These are phyloP conservation scores for Fusarium nygamai DNA, from an alignment of 2,329 filamentous ascomycete species.

Conservation along the genomic window DNA sequence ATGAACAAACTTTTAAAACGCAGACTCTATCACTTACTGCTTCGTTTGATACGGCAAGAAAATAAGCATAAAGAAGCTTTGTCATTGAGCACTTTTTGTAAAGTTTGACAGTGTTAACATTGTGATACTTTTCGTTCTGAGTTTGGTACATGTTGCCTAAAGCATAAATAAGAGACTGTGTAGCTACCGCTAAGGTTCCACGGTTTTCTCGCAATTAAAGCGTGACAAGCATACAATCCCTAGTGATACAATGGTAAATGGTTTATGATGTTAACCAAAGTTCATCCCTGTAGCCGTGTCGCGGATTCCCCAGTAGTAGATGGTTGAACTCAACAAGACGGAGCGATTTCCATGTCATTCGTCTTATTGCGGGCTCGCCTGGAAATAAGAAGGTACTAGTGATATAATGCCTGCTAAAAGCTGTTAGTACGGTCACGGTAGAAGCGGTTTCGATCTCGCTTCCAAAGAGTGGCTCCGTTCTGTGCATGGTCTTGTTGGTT, in stretches of 20 bases:
- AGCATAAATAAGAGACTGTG: background rate
- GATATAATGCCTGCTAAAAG: background rate
- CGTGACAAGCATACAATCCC: rapidly evolving
- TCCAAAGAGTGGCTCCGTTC: background rate
- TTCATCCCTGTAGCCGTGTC: rapidly evolving
- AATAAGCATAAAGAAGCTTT: background rate
- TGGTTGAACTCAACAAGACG: too few species aligned
- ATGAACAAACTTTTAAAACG: background rate
- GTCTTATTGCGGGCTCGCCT: rapidly evolving
- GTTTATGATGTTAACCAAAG: background rate
- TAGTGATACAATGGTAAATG: background rate
- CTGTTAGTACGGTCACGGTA: background rate
- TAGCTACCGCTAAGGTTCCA: background rate
- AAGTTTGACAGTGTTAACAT: rapidly evolving
- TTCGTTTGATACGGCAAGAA: rapidly evolving
- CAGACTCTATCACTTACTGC: rapidly evolving
- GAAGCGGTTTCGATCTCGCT: background rate
- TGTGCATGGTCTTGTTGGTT: background rate
- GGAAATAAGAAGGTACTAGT: background rate
- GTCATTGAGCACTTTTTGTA: background rate
- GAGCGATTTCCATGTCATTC: background rate
- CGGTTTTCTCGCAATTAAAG: rapidly evolving
- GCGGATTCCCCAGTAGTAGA: background rate
- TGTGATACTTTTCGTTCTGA: background rate
- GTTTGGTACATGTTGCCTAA: background rate